A percentile compares a stretch with the other conserved stretches of the same genome.
phyloP scores from a whole-genome alignment of 1,284 basidiomycete species.

The Ceratobasidium sp. region DNA sequence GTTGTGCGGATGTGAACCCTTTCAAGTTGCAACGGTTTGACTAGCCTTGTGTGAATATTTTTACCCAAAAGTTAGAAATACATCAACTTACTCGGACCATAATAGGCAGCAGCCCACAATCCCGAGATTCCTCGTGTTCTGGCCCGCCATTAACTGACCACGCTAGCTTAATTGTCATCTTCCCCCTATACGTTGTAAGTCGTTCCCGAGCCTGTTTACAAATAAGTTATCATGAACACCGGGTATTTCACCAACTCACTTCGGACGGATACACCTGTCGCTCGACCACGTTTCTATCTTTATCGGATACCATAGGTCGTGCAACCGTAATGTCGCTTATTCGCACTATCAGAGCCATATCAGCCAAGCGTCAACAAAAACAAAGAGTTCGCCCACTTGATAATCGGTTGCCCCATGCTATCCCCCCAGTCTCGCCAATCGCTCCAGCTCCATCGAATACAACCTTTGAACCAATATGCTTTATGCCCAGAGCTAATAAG shows the following conservation, averaged over 20 bases:
- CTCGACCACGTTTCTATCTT: constrained; percentile 76
- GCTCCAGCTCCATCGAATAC: constrained; percentile 84
- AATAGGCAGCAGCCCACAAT: constrained; percentile 92
- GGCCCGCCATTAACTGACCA: constrained; percentile 84
- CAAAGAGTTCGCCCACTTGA: constrained; percentile 36
- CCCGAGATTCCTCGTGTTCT: constrained; percentile 76
- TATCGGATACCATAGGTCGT: constrained; percentile 87
- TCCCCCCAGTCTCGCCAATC: constrained; percentile 61
- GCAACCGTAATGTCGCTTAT: constrained; percentile 87
- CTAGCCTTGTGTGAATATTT: constrained; percentile 53
- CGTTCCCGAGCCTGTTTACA: constrained; percentile 84
- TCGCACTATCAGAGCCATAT: constrained; percentile 66
- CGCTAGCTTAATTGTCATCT: constrained; percentile 87
- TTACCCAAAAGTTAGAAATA: constrained; percentile 34
- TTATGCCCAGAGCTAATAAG: constrained; percentile 77
- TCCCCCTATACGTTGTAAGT: constrained; percentile 87
- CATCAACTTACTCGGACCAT: constrained; percentile 85
- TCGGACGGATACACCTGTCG: constrained; percentile 86
- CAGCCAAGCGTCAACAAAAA: constrained; percentile 21
- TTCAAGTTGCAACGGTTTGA: constrained; percentile 94
- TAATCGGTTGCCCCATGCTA: constrained; percentile 70
- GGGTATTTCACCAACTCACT: constrained; percentile 57
- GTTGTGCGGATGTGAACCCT: constrained; percentile 81
- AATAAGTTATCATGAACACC: constrained; percentile 1
- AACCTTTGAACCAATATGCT: constrained; percentile 88